These are phyloP conservation scores for Nicotiana attenuata DNA, from an alignment of 257 asterid genomes.

Conservation along the genomic window DNA sequence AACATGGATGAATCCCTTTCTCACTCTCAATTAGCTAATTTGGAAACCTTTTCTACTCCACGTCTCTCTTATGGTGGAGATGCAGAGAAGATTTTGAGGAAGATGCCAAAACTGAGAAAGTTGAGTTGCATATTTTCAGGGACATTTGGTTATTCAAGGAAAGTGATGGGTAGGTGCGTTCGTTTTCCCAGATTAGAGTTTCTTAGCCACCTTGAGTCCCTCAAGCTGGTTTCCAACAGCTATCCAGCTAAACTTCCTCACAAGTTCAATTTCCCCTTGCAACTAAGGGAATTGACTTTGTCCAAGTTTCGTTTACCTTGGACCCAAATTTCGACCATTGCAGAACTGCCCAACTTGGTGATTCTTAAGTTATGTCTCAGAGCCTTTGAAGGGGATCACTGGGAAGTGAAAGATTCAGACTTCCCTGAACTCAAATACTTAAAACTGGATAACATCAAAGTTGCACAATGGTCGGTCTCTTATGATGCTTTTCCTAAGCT, in stretches of 20 bases:
- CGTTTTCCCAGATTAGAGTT: conserved; percentile 2
- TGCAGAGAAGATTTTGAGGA: neutral
- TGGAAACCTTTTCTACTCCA: conserved; percentile 7
- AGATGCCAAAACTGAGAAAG: conserved; percentile 4
- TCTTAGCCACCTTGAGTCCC: conserved; percentile 8
- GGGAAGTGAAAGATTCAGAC: conserved; percentile 5
- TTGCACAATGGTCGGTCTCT: neutral
- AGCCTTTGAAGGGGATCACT: conserved; percentile 11
- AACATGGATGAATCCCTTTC: neutral
- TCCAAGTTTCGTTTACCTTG: conserved; percentile 7
- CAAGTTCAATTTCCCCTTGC: neutral
- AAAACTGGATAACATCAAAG: neutral
- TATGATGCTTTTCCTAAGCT: neutral
- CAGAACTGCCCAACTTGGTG: neutral
- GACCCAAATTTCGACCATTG: conserved; percentile 1
- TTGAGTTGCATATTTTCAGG: conserved; percentile 5
- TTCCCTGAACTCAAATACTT: neutral
- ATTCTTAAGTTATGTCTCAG: conserved; percentile 6
- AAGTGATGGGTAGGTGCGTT: neutral
- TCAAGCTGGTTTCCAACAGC: conserved; percentile 6
- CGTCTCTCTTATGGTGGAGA: conserved; percentile 8
- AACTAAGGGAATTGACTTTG: conserved; percentile 6
- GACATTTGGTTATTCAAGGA: conserved; percentile 10
- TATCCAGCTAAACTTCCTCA: conserved; percentile 8
- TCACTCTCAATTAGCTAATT: neutral